Base-by-base conservation (phyloP, 2,329 filamentous ascomycete genomes). In the Stachybotrys chartarum region DNA sequence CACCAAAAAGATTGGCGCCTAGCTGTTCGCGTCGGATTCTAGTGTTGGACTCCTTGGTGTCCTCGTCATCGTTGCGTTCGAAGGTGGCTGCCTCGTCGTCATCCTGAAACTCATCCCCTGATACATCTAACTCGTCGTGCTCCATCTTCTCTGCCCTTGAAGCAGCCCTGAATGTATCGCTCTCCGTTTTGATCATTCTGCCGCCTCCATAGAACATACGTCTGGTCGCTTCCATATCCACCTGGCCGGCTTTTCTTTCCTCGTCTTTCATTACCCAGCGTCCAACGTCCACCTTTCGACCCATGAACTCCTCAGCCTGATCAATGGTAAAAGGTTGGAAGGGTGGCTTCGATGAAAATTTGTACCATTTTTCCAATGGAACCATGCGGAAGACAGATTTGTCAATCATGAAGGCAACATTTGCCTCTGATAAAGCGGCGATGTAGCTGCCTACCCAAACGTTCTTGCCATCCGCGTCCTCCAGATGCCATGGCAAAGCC, bases 311-410 rank as follows among this genome's bases (percentile, higher is more conserved):
- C 68, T 97, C 92, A 0, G 90, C 90, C 67, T 96, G 87, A 59
- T 96, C 92, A 11, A 92, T 85, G 0, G 84, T 87, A 69, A 92
- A 83, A 0, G 85, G 81, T 67, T 87, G 86, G 66, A 94, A 93
- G 11, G 87, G 83, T 55, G 90, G 88, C 68, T 93, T 93, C 48
- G 86, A 80, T 5, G 82, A 86, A 68, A 96, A 95, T 55, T 85
- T 88, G 74, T 99, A 99, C 86, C 90, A 97, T 66, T 97, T 96
- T 72, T 99, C 93, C 17, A 97, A 74, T 0, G 95, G 95, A 3
- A 96, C 80, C 84, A 97, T 89, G 56, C 86, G 85, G 68, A 96
- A 94, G 51, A 80, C 84, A 2, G 79, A 78, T 10, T 84, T 80
- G 44, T 85, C 81, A 39, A 91, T 87, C 48, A 90, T 80, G 45